phyloP scores from a whole-genome alignment of 139 green algal species.

The Chlamydomonas sphaeroides region DNA sequence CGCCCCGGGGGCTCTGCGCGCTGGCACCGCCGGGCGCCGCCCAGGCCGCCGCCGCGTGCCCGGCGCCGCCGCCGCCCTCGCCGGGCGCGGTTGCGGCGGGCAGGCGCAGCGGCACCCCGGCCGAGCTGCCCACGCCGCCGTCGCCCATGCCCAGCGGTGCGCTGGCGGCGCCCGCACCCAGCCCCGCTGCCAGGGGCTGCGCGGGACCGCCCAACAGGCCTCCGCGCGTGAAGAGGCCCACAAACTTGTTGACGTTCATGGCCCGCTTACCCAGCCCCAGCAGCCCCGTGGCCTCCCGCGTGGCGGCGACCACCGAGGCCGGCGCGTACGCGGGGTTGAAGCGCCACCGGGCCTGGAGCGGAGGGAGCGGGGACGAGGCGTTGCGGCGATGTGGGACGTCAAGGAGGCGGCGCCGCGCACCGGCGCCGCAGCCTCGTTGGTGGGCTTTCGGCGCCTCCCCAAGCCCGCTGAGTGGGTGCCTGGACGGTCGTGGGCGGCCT shows the following conservation, averaged over 20 bases:
- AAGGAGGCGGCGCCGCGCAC: too few relatives aligned
- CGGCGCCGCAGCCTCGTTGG: too few relatives aligned
- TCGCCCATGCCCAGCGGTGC: too few relatives aligned
- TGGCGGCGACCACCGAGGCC: slow-evolving; percentile 1
- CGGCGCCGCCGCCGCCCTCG: too few relatives aligned
- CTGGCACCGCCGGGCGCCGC: not conserved
- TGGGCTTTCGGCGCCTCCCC: too few relatives aligned
- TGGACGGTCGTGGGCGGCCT: too few relatives aligned
- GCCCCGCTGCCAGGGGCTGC: too few relatives aligned
- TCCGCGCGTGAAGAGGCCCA: not conserved
- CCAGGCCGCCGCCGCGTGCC: not conserved
- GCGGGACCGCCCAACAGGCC: not conserved
- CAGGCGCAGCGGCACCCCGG: not conserved
- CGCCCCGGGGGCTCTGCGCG: not conserved
- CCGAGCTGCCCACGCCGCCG: too few relatives aligned
- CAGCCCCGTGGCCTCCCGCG: slow-evolving; percentile 3
- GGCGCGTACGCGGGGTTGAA: slow-evolving; percentile 40
- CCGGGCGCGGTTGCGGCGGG: not conserved
- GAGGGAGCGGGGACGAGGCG: too few relatives aligned
- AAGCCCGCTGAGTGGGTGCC: too few relatives aligned
- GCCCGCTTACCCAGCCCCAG: slow-evolving; percentile 17
- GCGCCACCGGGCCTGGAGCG: slow-evolving; percentile 20
- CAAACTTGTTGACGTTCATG: slow-evolving; percentile 19
- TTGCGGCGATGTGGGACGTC: too few relatives aligned
- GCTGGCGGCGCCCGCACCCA: too few relatives aligned